These are phyloP conservation scores for Phylloporus arenicola DNA, from an alignment of 768 basidiomycete genomes.

Conservation along the genomic window DNA sequence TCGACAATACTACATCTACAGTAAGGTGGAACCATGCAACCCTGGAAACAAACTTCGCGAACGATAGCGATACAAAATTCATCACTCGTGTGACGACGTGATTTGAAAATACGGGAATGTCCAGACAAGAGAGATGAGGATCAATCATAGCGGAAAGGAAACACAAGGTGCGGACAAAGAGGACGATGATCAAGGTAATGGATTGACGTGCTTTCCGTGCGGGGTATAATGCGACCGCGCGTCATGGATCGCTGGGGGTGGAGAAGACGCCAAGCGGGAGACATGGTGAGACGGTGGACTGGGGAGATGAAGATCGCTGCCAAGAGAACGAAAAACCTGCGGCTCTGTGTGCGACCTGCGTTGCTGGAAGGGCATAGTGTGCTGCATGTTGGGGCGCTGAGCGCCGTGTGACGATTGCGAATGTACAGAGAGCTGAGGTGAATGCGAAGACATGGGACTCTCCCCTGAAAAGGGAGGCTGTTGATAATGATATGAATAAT, in stretches of 20 bases:
- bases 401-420: conserved; percentile 30
- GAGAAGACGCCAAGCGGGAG: conserved; percentile 42
- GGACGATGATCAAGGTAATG: conserved; percentile 37
- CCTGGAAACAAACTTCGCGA: conserved; percentile 16
- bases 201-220: conserved; percentile 45
- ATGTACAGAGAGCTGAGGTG: conserved; percentile 37
- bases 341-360: conserved; percentile 56
- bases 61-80: conserved; percentile 31
- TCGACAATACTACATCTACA: conserved; percentile 31
- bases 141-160: conserved; percentile 20
- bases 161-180: conserved; percentile 12
- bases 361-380: conserved; percentile 48
- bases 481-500: conserved; percentile 51
- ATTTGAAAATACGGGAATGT: conserved; percentile 28
- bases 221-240: conserved; percentile 35
- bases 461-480: conserved; percentile 45
- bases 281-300: conserved; percentile 38
- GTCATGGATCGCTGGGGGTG: conserved; percentile 33
- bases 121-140: conserved; percentile 19
- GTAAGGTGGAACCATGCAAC: conserved; percentile 26
- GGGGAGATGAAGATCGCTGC: conserved; percentile 47
- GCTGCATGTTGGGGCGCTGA: conserved; percentile 36
- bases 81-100: conserved; percentile 21
- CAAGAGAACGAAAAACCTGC: conserved; percentile 44
- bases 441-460: conserved; percentile 38